These are phyloP conservation scores for Vinca minor DNA, from an alignment of 257 asterid species.

Conservation along the genomic window DNA sequence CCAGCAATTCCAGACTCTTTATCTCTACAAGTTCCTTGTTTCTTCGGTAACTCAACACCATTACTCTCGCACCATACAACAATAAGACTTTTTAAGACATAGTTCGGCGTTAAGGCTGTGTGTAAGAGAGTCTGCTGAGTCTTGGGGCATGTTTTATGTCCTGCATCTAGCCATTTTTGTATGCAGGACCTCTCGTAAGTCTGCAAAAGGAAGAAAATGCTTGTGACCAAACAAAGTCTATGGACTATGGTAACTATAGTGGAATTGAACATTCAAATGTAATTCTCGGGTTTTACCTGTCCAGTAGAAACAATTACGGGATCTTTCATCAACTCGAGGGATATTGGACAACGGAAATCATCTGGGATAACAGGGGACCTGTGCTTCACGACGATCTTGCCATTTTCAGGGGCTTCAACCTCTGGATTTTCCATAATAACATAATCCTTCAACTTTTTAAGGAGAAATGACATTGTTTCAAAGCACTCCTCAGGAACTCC, in stretches of 20 bases:
- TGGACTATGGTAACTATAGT: background rate
- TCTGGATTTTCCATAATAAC: conserved; percentile 50
- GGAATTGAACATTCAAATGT: conserved; percentile 11
- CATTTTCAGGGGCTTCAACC: conserved; percentile 45
- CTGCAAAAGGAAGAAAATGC: conserved; percentile 33
- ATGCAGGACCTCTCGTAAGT: conserved; percentile 89
- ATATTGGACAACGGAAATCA: conserved; percentile 94
- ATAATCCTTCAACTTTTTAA: conserved; percentile 66
- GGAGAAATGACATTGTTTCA: conserved; percentile 67
- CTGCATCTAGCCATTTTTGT: conserved; percentile 93
- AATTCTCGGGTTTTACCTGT: conserved; percentile 47
- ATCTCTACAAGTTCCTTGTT: conserved; percentile 51
- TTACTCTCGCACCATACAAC: conserved; percentile 92
- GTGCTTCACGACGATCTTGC: conserved; percentile 52
- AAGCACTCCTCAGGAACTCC: conserved; percentile 71
- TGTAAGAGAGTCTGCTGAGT: conserved; percentile 83
- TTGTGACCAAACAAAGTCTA: background rate
- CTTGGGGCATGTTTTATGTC: conserved; percentile 95
- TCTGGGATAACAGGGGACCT: conserved; percentile 91
- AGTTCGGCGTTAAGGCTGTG: conserved; percentile 92
- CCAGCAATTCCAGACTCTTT: conserved; percentile 48
- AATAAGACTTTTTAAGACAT: conserved; percentile 85
- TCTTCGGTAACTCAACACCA: conserved; percentile 83
- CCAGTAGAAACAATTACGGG: conserved; percentile 98
- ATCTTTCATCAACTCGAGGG: conserved; percentile 97